Base-by-base conservation (phyloP, 768 basidiomycete species). In the Rhizopogon sp. region DNA sequence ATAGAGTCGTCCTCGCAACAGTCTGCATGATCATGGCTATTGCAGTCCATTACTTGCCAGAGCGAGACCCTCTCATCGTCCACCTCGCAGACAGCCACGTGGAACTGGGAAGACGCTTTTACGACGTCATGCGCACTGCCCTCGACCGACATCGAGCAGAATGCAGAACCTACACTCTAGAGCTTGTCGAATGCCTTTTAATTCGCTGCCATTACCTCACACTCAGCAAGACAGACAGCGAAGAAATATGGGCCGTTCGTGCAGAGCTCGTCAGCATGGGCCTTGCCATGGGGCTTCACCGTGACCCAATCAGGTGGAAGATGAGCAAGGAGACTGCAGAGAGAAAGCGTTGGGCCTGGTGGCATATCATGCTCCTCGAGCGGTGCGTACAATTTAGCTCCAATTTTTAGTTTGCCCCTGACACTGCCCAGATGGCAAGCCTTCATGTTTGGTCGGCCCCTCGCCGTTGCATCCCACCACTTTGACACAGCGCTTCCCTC, bases 291-390 rank as follows among this genome's bases (percentile, higher is more conserved):
- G 91, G 91, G 9, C 72, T 93, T 7, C 90, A 93, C 70, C 83
- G 91, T 17, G 91, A 93, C 70, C 90, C 90, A n/a, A 83, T 80
- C 43, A 84, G 84, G 65, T 90, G 84, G 79, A 79, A 79, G 57
- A 85, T 90, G 77, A 81, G 78, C 49, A 76, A 78, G 55, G 83
- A 83, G 56, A 71, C 84, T 9, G 85, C 88, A 37, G 90, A 92
- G 66, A 79, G 90, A 55, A 76, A 91, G 50, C 76, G 90, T 52
- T 92, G 90, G 90, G 88, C 88, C 6, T 93, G 90, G 90, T 93
- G 90, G 90, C 88, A 93, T 69, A 88, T 90, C 57, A 70, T 93
- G 39, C 74, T 90, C 51, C 76, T 91, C 33, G 90, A 92, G 73
- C 77, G 89, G 88, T 87, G 51, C 37, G 80, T 63, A n/a, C 22